Conservation (phyloP, 257 asterid genomes). For the Solanum virginianum region DNA sequence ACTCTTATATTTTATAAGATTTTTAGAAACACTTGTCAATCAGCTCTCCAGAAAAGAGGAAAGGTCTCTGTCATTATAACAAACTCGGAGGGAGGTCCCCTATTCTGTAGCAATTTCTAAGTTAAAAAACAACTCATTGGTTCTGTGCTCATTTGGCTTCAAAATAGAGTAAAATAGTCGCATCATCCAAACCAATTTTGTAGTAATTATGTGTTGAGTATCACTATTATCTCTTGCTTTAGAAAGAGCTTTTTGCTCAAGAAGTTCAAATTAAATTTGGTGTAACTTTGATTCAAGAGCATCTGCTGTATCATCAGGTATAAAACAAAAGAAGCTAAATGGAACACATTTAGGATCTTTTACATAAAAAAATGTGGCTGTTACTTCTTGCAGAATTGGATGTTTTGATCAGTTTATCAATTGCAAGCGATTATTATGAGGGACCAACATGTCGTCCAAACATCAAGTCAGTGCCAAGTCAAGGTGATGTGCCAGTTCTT, state of each 20-base stretch:
- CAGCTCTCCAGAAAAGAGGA: background rate
- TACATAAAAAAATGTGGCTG: slow-evolving; percentile 2
- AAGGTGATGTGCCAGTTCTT: slow-evolving; percentile 49
- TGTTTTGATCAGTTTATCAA: slow-evolving; percentile 80
- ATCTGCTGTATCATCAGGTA: background rate
- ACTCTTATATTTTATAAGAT: background rate
- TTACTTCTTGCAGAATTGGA: slow-evolving; percentile 71
- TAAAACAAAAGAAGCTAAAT: background rate
- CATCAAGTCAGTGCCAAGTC: slow-evolving; percentile 22
- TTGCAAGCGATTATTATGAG: slow-evolving; percentile 75
- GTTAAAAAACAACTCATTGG: background rate
- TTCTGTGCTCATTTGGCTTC: background rate
- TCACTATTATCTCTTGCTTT: background rate
- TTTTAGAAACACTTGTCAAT: background rate
- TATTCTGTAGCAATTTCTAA: background rate
- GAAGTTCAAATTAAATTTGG: background rate
- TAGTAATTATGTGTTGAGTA: background rate
- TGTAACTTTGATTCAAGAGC: background rate
- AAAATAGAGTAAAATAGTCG: background rate
- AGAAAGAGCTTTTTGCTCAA: background rate
- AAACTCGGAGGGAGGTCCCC: background rate
- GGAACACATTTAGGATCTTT: background rate
- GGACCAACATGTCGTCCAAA: slow-evolving; percentile 75
- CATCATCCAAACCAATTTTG: background rate
- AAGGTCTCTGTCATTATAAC: background rate